A percentile compares a stretch with the other conserved stretches of the same genome.
phyloP scores from a whole-genome alignment of 257 asterid species.

The Marsdenia floribunda region DNA sequence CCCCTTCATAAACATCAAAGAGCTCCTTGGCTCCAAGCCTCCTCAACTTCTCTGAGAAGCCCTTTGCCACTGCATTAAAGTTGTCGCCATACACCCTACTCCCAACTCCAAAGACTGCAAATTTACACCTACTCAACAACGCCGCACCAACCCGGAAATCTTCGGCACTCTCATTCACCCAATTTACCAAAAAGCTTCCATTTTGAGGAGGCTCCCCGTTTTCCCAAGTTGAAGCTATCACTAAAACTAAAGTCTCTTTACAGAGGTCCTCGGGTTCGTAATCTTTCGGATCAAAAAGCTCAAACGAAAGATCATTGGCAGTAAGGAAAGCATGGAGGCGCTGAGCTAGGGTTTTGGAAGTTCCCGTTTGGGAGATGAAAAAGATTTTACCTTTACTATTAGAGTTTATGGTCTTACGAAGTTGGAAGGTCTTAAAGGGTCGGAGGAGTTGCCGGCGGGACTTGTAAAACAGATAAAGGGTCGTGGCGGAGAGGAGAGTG shows the following conservation, averaged over 20 bases:
- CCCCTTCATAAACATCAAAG: constrained; percentile 63
- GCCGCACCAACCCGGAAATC: constrained; percentile 92
- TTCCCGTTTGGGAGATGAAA: constrained; percentile 70
- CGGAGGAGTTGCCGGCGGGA: constrained; percentile 65
- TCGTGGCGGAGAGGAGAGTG: constrained; percentile 75
- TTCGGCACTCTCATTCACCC: constrained; percentile 85
- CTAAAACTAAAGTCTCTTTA: constrained; percentile 51
- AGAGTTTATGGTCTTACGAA: constrained; percentile 16
- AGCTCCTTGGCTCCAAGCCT: constrained; percentile 76
- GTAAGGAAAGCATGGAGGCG: constrained; percentile 57
- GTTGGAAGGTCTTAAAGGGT: constrained; percentile 30
- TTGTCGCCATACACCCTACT: constrained; percentile 64
- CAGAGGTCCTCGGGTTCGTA: constrained; percentile 90
- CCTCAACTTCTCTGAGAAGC: constrained; percentile 42
- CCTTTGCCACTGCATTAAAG: constrained; percentile 65
- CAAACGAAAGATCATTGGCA: constrained; percentile 46
- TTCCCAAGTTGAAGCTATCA: constrained; percentile 93
- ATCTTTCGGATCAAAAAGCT: constrained; percentile 66
- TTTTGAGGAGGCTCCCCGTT: constrained; percentile 66
- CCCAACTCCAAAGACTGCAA: constrained; percentile 88
- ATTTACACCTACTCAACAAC: constrained; percentile 53
- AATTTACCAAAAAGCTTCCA: constrained; percentile 73
- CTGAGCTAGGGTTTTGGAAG: constrained; percentile 82
- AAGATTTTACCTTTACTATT: constrained; percentile 60
- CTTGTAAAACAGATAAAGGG: constrained; percentile 66